Evolutionary conservation across 805 yeast species (phyloP).

Genomic region (Martiniozyma abietophila): DNA sequence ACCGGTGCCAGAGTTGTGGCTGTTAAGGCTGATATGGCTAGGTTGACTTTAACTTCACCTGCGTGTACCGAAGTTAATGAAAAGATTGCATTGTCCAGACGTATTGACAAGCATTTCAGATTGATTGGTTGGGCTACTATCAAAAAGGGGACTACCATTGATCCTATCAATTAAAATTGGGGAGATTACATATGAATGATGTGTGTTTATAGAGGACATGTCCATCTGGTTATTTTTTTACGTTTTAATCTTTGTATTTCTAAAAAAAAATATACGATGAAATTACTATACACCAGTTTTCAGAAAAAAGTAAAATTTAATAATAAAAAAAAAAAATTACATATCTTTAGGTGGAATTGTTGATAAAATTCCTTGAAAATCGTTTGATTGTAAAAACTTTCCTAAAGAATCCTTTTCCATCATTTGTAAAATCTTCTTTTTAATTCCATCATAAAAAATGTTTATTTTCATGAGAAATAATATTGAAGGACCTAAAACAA

Average conservation of each 20-base stretch:
- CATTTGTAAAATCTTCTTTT: conserved; percentile 40
- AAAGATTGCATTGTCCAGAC: conserved; percentile 96
- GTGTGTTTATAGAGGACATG: too few species aligned
- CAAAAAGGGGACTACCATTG: conserved; percentile 84
- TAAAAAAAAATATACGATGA: too few species aligned
- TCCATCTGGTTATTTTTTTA: too few species aligned
- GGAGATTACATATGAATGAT: neutral
- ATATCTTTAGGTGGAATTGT: neutral
- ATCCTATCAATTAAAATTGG: conserved; percentile 46
- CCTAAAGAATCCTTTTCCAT: conserved; percentile 71
- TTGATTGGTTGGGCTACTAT: conserved; percentile 99
- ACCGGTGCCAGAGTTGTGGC: conserved; percentile 98
- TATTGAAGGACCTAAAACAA: conserved; percentile 27
- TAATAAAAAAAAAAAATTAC: neutral
- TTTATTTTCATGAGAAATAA: conserved; percentile 29
- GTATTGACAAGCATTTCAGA: conserved; percentile 99
- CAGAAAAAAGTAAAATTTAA: too few species aligned
- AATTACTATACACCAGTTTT: too few species aligned
- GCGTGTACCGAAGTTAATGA: conserved; percentile 98
- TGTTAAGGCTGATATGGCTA: conserved; percentile 98
- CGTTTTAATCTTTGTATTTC: too few species aligned
- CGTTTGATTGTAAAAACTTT: conserved; percentile 45
- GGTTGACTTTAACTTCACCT: conserved; percentile 91
- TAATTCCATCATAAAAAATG: conserved; percentile 40
- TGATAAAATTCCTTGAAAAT: conserved; percentile 26